Evolutionary conservation across 257 asterid species (phyloP).

Genomic region (Eustoma russellianum): DNA sequence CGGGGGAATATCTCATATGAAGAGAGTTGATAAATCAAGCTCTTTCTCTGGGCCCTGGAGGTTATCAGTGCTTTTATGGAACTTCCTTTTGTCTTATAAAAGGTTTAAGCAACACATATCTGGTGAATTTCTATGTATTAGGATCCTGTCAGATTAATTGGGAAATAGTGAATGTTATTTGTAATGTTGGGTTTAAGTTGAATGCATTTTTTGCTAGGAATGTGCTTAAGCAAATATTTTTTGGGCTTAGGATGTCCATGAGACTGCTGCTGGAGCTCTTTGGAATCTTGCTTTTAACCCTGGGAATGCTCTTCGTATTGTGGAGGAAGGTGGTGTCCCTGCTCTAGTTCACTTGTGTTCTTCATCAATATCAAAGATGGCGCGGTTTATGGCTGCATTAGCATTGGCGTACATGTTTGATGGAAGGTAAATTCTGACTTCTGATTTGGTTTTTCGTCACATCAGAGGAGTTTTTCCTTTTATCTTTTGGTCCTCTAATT

Average conservation of each 20-base stretch:
- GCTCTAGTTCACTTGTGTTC: slow-evolving; percentile 69
- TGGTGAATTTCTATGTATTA: background rate
- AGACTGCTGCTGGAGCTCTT: slow-evolving; percentile 97
- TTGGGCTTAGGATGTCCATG: slow-evolving; percentile 74
- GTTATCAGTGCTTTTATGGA: background rate
- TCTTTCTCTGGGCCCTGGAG: no score
- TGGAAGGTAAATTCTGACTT: slow-evolving; percentile 46
- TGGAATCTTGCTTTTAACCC: slow-evolving; percentile 96
- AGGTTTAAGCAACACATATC: background rate
- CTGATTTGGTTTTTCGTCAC: no score
- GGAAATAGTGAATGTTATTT: no score
- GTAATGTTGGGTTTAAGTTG: no score
- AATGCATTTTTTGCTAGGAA: no score
- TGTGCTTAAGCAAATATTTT: slow-evolving; percentile 10
- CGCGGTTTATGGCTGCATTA: slow-evolving; percentile 92
- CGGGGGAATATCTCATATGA: background rate
- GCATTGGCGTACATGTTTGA: slow-evolving; percentile 89
- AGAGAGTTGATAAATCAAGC: no score
- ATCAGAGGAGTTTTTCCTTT: no score
- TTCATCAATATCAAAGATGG: slow-evolving; percentile 77
- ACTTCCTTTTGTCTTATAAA: background rate
- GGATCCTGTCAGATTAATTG: background rate
- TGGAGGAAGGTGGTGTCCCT: slow-evolving; percentile 88
- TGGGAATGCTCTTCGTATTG: slow-evolving; percentile 80
- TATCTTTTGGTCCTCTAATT: no score